These are phyloP conservation scores for Chlorella sp. DNA, from an alignment of 139 green algal species.

Conservation along the genomic window DNA sequence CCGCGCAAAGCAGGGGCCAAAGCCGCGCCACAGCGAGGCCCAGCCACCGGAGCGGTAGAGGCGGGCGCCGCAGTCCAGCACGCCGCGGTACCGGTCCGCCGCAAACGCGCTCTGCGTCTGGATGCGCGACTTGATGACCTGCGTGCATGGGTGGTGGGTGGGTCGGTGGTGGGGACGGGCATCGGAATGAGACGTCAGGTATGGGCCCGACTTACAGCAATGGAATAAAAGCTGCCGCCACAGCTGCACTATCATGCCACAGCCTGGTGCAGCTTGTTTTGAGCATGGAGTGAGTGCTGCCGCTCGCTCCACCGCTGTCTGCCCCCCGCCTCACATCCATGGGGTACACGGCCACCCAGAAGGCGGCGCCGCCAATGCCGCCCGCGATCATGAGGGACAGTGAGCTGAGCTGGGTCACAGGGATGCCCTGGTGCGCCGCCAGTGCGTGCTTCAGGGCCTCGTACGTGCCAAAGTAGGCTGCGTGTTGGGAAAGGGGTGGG, in stretches of 20 bases:
- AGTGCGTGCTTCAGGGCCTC: conserved; percentile 66
- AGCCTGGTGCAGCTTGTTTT: too few species aligned
- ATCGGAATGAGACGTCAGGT: too few species aligned
- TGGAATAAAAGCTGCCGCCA: too few species aligned
- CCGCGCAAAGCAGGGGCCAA: conserved; percentile 63
- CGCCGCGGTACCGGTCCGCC: conserved; percentile 50
- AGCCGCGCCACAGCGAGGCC: conserved; percentile 68
- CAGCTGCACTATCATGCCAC: too few species aligned
- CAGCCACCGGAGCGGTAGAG: conserved; percentile 52
- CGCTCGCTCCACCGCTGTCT: too few species aligned
- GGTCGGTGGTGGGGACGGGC: too few species aligned
- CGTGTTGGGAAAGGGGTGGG: not conserved
- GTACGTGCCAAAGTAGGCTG: conserved; percentile 83
- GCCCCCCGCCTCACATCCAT: conserved; percentile 54
- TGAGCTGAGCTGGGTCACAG: conserved; percentile 47
- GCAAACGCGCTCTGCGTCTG: conserved; percentile 60
- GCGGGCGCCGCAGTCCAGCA: conserved; percentile 65
- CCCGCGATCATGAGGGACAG: conserved; percentile 70
- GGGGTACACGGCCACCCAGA: conserved; percentile 77
- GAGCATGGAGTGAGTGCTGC: too few species aligned
- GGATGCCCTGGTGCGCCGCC: conserved; percentile 42
- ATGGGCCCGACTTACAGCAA: too few species aligned
- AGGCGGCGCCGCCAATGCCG: conserved; percentile 72
- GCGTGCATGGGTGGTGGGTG: too few species aligned
- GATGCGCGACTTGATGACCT: conserved; percentile 69